Base-by-base conservation (phyloP, 1,284 basidiomycete species). In the Ganoderma lucidum region DNA sequence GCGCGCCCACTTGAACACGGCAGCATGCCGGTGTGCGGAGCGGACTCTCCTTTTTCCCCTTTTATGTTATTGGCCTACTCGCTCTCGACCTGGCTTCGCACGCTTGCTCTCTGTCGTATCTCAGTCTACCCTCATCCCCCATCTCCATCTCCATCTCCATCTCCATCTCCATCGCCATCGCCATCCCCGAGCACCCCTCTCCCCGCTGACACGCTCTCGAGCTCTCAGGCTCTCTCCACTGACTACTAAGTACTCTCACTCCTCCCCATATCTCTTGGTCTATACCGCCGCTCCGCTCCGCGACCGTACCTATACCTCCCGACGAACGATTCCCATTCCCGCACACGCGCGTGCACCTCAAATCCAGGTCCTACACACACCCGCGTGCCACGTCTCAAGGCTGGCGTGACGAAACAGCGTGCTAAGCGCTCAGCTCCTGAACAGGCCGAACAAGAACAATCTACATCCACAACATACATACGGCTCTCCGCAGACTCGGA, bases 261-360 rank as follows among this genome's bases (percentile, higher is more conserved):
- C 6, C 9, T 17, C 5, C 53, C 4, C 53, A 6, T 14, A 19
- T 15, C 2, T 53, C 28, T 53, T 32, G 53, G 2, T 19, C 30
- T 56, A 28, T 56, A 56, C 30, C 12, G 28, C 51, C 51, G 51
- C 51, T 55, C 23, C 30, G 45, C 45, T 55, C 23, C 30, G 45
- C 45, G 45, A 51, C 48, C 23, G 48, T 28, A 51, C 48, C 12
- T 28, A 56, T 56, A 56, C 53, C 30, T 56, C 53, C 53, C 53
- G 32, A 32, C 53, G 15, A 28, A 56, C 32, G 30, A 56, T 56
- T 56, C 53, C 53, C 30, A 56, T 56, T 56, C 53, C 53, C 30
- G 17, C 53, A 56, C 28, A 23, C 12, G 14, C 12, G 51, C 30
- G 30, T 28, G 23, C 23, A 23, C 23, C 23, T 23, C 23, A 23